These are phyloP conservation scores for Trichoderma endophyticum DNA, from an alignment of 2,329 filamentous ascomycete genomes.

Conservation along the genomic window DNA sequence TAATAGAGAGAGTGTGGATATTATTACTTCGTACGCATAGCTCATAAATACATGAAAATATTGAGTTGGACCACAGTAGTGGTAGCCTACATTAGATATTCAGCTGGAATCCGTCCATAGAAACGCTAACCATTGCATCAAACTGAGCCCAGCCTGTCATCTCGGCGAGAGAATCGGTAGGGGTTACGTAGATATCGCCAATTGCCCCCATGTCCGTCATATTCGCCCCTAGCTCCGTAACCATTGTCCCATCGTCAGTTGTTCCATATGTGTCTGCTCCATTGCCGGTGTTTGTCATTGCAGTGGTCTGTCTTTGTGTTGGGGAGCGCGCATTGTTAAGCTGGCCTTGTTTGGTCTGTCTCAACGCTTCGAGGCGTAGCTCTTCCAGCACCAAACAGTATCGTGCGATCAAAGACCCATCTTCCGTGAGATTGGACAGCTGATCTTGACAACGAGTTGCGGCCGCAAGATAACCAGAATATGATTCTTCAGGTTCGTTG, in stretches of 20 bases:
- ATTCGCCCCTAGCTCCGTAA: neutral
- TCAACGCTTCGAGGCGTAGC: conserved; percentile 2
- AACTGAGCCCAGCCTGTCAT: conserved; percentile 15
- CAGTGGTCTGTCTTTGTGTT: neutral
- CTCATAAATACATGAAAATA: neutral
- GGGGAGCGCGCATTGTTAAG: neutral
- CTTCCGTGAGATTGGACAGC: conserved; percentile 2
- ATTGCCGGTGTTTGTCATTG: neutral
- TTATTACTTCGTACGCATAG: neutral
- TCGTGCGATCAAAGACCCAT: neutral
- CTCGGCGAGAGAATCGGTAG: conserved; percentile 6
- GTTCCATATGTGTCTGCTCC: neutral
- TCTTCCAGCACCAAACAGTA: conserved; percentile 8
- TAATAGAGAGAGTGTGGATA: neutral
- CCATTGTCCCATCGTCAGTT: neutral
- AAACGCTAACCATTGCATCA: conserved; percentile 13
- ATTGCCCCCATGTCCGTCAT: conserved; percentile 12
- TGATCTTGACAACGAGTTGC: conserved; percentile 11
- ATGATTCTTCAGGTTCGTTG: neutral
- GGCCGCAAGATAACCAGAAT: neutral
- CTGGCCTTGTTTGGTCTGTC: conserved; percentile 7
- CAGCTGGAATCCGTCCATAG: conserved; percentile 8
- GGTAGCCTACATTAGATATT: neutral
- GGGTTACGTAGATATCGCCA: conserved; percentile 11
- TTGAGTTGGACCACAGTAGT: neutral